Base-by-base conservation (phyloP, 2,329 filamentous ascomycete genomes). In the Colletotrichum liaoningense region DNA sequence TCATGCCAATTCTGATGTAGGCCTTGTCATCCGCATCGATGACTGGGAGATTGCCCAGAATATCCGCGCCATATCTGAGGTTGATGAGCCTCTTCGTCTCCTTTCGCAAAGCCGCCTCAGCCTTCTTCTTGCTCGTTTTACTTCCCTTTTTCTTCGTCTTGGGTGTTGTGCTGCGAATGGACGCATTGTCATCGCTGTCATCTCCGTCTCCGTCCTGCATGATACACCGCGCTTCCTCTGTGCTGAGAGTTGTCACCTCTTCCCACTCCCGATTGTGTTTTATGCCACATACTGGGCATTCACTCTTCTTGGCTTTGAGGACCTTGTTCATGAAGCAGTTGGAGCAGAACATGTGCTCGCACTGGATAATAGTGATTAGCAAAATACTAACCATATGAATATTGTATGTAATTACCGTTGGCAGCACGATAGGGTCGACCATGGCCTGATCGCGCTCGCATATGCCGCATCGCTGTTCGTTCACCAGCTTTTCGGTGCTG, bases 61-160 rank as follows among this genome's bases (percentile, higher is more conserved):
- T 59, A 30, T 84, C 83, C 2, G 66, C 69, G 0, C 80, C 81
- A 7, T 77, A 74, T 1, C 62, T 63, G 1, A 11, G 26, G 7
- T 57, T 67, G 4, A 2, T 28, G 1, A 26, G 14, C 22, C 2
- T 56, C 58, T 55, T 63, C 42, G 14, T 22, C 24, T 12, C 16
- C 24, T 46, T 60, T n/a, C 28, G 35, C 14, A 3, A 14, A 14
- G 38, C 49, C 1, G 16, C 38, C 62, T 63, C 60, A 16, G 14
- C 52, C 26, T 30, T 57, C 30, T 30, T 62, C 26, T 28, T 38
- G 22, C 22, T 49, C n/a, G 46, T 12, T 19, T 1, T 12, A 30
- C 1, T 14, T 79, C 46, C 19, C 22, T 12, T 16, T 6, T 58
- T 22, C 26, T 42, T 42, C 12, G 14, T 42, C 14, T 42, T 42